Base-by-base conservation (phyloP, 2,329 filamentous ascomycete genomes). In the Pyrenophora seminiperda region DNA sequence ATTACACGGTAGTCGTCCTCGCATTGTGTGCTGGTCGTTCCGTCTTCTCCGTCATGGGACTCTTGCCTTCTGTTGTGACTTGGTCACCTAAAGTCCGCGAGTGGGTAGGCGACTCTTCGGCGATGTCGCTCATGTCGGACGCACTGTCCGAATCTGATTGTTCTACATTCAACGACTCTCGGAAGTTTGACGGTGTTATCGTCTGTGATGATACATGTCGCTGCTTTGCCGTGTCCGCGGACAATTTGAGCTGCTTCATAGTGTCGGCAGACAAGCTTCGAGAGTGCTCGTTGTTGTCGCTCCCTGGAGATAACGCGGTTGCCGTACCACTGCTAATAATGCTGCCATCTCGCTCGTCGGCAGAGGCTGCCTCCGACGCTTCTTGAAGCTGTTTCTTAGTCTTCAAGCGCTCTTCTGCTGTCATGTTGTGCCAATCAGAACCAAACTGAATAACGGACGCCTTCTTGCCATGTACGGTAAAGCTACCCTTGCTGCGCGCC, bases 401-500 rank as follows among this genome's bases (percentile, higher is more conserved):
- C 61, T 73, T 74, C 17, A 75, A 49, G 20, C 72, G 57, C 57
- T 75, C 72, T 43, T 74, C 73, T 17, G 72, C 69, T 7, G 72
- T 64, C 13, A 67, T 68, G 43, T 83, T 87, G 65, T 93, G 87
- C 77, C 96, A 86, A 62, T 96, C 93, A n/a, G 87, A 86, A 7
- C 92, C 91, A 69, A 99, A 95, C n/a, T 90, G 95, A 61, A 99
- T 90, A 47, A 99, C 90, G 1, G 91, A 96, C 2, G 94, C 94
- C 74, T 99, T 97, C 78, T 97, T 99, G 53, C 94, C 93, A 67
- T 99, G 94, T 3, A 99, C 87, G 3, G 94, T 96, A 72, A 99
- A 99, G 63, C 90, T 96, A 4, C 91, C 91, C 10, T 89, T 85
- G 10, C 88, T 88, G 39, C 94, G 85, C 5, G 88, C 80, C 10